phyloP scores from a whole-genome alignment of 805 yeast genomes.

The Candida ulmi region DNA sequence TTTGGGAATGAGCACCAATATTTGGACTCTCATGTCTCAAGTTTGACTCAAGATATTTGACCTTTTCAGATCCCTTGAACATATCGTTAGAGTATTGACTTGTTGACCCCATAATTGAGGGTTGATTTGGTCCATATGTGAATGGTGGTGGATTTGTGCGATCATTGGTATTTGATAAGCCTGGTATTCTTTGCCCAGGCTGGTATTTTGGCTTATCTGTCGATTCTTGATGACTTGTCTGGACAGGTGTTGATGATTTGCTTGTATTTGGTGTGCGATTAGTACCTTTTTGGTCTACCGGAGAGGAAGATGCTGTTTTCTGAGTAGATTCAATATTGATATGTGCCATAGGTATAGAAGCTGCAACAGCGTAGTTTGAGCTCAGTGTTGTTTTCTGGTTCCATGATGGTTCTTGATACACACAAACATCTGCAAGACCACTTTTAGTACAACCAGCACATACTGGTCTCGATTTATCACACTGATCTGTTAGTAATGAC shows the following conservation, averaged over 20 bases:
- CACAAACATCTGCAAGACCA: slow-evolving; percentile 42
- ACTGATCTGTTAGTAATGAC: slow-evolving; percentile 9
- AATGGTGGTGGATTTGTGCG: neutral
- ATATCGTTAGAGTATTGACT: neutral
- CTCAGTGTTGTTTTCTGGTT: slow-evolving; percentile 31
- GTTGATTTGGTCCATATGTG: neutral
- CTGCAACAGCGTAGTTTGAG: slow-evolving; percentile 17
- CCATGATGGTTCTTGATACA: slow-evolving; percentile 54
- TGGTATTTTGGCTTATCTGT: too few relatives aligned
- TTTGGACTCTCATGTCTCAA: neutral
- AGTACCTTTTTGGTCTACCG: too few relatives aligned
- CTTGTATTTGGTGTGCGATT: slow-evolving; percentile 2
- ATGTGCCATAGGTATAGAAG: slow-evolving; percentile 21
- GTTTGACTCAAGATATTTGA: slow-evolving; percentile 2
- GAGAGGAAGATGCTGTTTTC: neutral
- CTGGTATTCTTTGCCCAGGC: too few relatives aligned
- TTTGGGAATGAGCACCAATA: neutral
- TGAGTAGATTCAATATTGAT: slow-evolving; percentile 5
- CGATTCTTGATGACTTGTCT: too few relatives aligned
- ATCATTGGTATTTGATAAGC: neutral
- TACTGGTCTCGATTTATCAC: slow-evolving; percentile 45
- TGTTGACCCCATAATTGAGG: neutral
- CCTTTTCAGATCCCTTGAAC: neutral
- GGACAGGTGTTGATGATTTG: too few relatives aligned
- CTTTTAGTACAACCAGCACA: slow-evolving; percentile 48